Base-by-base conservation (phyloP, 345 rosid genomes). In the Ceriops decandra region DNA sequence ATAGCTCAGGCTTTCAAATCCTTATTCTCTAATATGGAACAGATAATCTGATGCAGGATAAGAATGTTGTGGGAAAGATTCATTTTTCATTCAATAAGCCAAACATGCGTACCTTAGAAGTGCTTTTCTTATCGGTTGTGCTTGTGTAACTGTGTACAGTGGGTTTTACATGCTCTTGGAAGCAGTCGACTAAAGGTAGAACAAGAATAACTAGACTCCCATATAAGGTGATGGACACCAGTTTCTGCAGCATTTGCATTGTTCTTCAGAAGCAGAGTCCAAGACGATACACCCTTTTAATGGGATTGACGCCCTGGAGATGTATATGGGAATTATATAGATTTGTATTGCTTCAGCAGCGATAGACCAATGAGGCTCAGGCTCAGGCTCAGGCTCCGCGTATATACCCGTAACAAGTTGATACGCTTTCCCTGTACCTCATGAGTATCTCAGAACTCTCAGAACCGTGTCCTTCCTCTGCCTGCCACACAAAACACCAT, bases 201-300 rank as follows among this genome's bases (percentile, higher is more conserved):
- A 73, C n/a, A 52, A 64, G 60, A 35, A 66, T 30, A 13, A 68
- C 20, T 49, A 82, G 70, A 68, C 57, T 58, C 7, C 63, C 33
- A 66, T 20, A 28, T 21, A 72, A 21, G 62, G 36, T 28, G 68
- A 67, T 63, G 67, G 74, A 74, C 64, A 59, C 56, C 42, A 73
- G 73, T 47, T 68, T 82, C 52, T 27, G 67, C 63, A 67, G 60
- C 73, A 35, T 36, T 52, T 52, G 77, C 85, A 86, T 82, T 64
- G 15, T 33, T 78, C 47, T 72, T 58, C 63, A 33, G 36, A 13
- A 10, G 11, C 19, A 11, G 24, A 0, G 68, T 13, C 16, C 20
- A 56, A 30, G 17, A 2, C 30, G 36, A 22, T 2, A 17, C 26
- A 19, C 49, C 36, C 5, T 7, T 19, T 22, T 21, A 7, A 46